Evolutionary conservation across 768 basidiomycete species (phyloP).

Genomic region (Russula emetica): DNA sequence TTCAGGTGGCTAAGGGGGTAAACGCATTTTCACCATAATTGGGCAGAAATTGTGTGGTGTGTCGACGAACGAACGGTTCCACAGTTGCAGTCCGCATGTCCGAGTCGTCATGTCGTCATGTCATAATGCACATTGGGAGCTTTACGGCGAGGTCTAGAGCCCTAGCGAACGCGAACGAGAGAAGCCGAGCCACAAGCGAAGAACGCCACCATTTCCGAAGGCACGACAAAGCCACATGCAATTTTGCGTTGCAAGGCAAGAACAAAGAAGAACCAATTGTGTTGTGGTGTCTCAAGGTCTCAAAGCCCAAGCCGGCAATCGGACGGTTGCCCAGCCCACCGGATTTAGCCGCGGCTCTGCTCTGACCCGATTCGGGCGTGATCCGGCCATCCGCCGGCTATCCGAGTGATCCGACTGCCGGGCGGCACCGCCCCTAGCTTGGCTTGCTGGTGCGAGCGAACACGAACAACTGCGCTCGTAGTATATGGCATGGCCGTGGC

Average conservation of each 20-base stretch:
- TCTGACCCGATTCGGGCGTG: no score
- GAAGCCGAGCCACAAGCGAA: not conserved
- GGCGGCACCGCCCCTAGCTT: no score
- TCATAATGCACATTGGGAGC: not conserved
- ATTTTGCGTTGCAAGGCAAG: not conserved
- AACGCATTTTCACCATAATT: not conserved
- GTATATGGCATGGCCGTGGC: not conserved
- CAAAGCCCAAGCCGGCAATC: not conserved
- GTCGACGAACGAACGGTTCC: no score
- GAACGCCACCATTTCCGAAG: not conserved
- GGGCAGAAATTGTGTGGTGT: not conserved
- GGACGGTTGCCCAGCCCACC: not conserved
- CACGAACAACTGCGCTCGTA: not conserved
- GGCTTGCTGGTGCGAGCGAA: not conserved
- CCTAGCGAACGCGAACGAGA: not conserved
- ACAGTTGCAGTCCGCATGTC: no score
- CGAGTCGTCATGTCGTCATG: not conserved
- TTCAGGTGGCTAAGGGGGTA: no score
- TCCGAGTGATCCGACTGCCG: no score
- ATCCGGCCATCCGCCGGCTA: not conserved
- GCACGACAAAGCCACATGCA: not conserved
- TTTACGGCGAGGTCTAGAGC: not conserved
- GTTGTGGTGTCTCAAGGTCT: not conserved
- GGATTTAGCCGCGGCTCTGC: no score
- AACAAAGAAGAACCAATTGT: no score